Evolutionary conservation across 495 filamentous ascomycete species (phyloP), one percentile per base, ranked within the genome.

Genomic region (Friedmanniomyces endolithicus): DNA sequence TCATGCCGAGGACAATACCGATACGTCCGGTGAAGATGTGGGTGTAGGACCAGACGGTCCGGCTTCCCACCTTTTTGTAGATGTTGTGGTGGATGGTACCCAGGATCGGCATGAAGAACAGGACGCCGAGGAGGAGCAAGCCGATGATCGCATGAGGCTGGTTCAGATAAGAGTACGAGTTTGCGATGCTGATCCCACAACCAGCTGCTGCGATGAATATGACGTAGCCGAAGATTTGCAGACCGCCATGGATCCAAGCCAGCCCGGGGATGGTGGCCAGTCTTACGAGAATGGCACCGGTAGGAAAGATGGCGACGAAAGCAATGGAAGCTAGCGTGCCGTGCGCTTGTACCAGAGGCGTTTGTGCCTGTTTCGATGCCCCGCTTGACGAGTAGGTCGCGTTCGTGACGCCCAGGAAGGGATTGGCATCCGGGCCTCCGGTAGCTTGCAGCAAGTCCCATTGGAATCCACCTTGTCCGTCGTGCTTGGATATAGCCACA

Each of bases 401-500:
- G 25, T 41, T 41, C 7, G 24, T n/a, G 23, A 1, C 19, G 22
- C 11, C 60, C 3, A 70, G 48, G 64, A 86, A 87, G 0, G 86
- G 83, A 59, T 90, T 88, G 31, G 63, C 65, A 46, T 78, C 76
- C 48, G 67, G 71, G 6, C 72, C 69, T 44, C 82, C 71, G 7
- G 72, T 75, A 11, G 79, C 80, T 24, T 67, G 48, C n/a, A 72
- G 73, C 35, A 87, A 61, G 57, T 84, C 75, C 53, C 86, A 71
- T 0, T 53, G 55, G 62, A 84, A 85, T n/a, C 55, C 37, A 0
- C 73, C 71, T 23, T 72, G 65, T 20, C 60, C 65, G 59, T 80
- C 76, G 65, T 95, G 88, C 53, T 81, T 70, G 9, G 34, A 27
- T 53, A 94, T 81, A 12, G 47, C 50, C 0, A 74, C 78, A 8